phyloP scores from a whole-genome alignment of 1,284 basidiomycete genomes.

The Taiwanofungus camphoratus region DNA sequence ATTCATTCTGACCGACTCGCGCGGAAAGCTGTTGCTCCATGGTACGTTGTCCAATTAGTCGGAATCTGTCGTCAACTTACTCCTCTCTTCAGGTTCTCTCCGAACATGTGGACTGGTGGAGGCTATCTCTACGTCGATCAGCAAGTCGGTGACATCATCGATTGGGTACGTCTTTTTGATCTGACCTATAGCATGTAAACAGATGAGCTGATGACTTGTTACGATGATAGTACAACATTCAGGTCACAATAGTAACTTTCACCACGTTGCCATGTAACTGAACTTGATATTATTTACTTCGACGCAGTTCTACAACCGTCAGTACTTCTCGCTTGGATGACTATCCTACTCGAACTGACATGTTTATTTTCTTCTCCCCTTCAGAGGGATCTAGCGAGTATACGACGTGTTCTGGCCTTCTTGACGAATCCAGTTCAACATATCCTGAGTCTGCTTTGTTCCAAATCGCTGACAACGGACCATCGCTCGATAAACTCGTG shows the following conservation, averaged over 20 bases:
- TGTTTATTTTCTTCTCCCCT: neutral
- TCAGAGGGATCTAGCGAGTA: conserved; percentile 53
- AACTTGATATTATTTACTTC: conserved; percentile 2
- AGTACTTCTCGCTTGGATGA: conserved; percentile 14
- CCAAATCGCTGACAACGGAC: conserved; percentile 55
- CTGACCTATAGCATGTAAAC: neutral
- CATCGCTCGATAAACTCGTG: conserved; percentile 43
- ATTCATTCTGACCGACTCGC: neutral
- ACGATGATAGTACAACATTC: conserved; percentile 45
- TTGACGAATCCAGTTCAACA: conserved; percentile 43
- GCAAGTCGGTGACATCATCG: conserved; percentile 44
- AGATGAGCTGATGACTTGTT: neutral
- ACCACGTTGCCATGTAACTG: too few species aligned
- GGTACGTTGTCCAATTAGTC: conserved; percentile 23
- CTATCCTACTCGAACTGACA: neutral
- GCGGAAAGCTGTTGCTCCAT: conserved; percentile 46
- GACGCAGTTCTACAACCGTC: conserved; percentile 61
- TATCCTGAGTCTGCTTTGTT: conserved; percentile 52
- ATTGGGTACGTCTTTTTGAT: conserved; percentile 28
- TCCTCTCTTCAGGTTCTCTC: conserved; percentile 39
- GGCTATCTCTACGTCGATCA: conserved; percentile 56
- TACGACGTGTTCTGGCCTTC: conserved; percentile 49
- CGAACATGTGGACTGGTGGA: conserved; percentile 46
- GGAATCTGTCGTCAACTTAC: neutral
- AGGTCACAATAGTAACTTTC: conserved; percentile 28